Evolutionary conservation across 345 rosid genomes (phyloP).

Genomic region (Gossypioides kirkii): DNA sequence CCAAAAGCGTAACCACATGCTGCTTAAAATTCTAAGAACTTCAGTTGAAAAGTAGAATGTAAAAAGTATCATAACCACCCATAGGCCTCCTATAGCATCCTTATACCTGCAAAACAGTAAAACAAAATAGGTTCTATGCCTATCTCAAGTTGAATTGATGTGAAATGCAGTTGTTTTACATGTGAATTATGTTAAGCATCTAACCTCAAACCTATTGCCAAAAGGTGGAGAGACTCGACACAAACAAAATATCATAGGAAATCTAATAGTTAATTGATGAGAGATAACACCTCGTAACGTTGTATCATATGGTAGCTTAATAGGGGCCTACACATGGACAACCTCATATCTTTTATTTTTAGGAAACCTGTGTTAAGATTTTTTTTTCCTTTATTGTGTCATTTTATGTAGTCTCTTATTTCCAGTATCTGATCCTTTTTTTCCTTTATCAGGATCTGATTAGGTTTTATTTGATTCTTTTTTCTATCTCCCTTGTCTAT

Average conservation of each 20-base stretch:
- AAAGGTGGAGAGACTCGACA: not conserved
- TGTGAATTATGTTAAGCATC: not conserved
- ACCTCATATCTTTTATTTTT: not conserved
- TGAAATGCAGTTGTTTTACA: not conserved
- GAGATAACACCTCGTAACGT: not conserved
- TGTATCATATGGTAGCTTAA: not conserved
- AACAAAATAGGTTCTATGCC: not conserved
- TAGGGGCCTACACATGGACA: not conserved
- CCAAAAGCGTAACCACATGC: constrained; percentile 92
- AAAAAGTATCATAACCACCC: constrained; percentile 76
- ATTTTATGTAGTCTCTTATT: no score
- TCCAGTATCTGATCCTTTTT: no score
- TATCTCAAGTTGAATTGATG: not conserved
- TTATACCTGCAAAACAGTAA: constrained; percentile 54
- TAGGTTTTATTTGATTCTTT: no score
- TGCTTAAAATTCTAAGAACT: constrained; percentile 75
- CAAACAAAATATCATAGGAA: not conserved
- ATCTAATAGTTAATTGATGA: not conserved
- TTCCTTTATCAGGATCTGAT: no score
- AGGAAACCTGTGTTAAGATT: no score
- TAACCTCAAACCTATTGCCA: not conserved
- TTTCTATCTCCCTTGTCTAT: no score
- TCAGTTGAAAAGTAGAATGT: constrained; percentile 68
- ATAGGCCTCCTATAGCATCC: constrained; percentile 80
- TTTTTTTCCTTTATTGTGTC: no score